These are phyloP conservation scores for Kwoniella europaea DNA, from an alignment of 768 basidiomycete species.

Conservation along the genomic window DNA sequence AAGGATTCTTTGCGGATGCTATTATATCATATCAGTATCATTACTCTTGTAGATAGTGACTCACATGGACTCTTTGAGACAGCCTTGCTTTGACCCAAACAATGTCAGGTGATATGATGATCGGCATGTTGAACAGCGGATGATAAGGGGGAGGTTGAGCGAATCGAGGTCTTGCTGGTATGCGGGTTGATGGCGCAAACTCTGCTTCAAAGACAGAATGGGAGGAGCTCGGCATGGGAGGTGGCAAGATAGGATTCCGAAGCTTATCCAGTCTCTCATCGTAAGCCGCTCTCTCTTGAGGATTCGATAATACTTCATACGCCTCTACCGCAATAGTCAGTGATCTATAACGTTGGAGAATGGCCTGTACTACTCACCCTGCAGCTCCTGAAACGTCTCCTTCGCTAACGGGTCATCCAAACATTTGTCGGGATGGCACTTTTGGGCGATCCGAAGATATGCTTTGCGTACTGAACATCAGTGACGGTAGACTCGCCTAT, in stretches of 20 bases:
- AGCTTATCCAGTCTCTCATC: constrained; percentile 23
- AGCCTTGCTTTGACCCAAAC: not conserved
- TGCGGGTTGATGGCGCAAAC: not conserved
- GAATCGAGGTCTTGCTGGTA: constrained; percentile 13
- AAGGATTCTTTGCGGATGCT: constrained; percentile 1
- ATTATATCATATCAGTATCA: not conserved
- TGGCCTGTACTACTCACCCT: constrained; percentile 23
- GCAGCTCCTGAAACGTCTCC: constrained; percentile 32
- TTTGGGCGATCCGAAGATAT: constrained; percentile 33
- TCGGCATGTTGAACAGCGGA: constrained; percentile 2
- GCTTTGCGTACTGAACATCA: constrained; percentile 38
- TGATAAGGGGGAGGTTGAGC: constrained; percentile 6
- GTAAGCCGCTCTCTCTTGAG: constrained; percentile 19
- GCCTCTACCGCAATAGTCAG: constrained; percentile 21
- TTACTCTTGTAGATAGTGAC: not conserved
- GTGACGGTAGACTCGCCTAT: not conserved
- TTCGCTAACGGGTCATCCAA: constrained; percentile 32
- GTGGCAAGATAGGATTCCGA: constrained; percentile 1
- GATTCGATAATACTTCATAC: constrained; percentile 31
- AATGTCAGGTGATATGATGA: not conserved
- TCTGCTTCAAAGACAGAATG: not conserved
- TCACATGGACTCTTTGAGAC: constrained; percentile 7
- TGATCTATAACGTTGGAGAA: not conserved
- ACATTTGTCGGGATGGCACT: constrained; percentile 39
- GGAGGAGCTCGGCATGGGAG: not conserved